Evolutionary conservation across 164 flowering plant genomes (phyloP), one percentile per base, ranked within the genome.

Genomic region (Platanus orientalis): DNA sequence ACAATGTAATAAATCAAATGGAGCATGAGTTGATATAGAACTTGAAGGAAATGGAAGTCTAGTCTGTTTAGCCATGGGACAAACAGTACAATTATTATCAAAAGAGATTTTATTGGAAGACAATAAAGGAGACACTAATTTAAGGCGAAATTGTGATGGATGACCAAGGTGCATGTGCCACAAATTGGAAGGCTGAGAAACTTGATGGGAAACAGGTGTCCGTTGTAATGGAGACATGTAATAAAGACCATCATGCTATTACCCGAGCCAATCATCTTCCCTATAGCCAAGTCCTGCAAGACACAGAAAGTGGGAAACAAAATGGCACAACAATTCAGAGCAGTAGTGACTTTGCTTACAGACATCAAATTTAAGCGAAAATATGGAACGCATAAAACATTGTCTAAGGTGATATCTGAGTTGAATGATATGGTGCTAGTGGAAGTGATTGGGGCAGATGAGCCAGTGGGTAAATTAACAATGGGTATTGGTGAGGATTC

Each of bases 161-260:
- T 68, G 71, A 24, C 61, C 65, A 29, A 68, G 71, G 6, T 60
- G 14, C 65, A 51, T 59, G 12, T 61, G 65, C 65, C 65, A 53
- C 20, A 54, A 13, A 47, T 23, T 47, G 6, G 42, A n/a, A 5
- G 45, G 19, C 0, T 21, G 65, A 20, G 47, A 67, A 53, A 36
- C 32, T 67, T 49, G 30, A 14, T 48, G 20, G 34, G 27, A 58
- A 6, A 53, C 20, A 1, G 47, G 36, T 34, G 52, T 51, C n/a
- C n/a, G n/a, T 17, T 34, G 56, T 16, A n/a, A 12, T 11, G 57
- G 51, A 14, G 70, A 12, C 36, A 51, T 51, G 64, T 69, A 50
- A 52, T 69, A 62, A 16, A 69, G 67, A 63, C 72, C 47, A 50
- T 53, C 58, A 45, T 27, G 34, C 32, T 57, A 27, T 58, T 64